phyloP scores from a whole-genome alignment of 352 stramenopile genomes.

The Phytophthora pinifolia region DNA sequence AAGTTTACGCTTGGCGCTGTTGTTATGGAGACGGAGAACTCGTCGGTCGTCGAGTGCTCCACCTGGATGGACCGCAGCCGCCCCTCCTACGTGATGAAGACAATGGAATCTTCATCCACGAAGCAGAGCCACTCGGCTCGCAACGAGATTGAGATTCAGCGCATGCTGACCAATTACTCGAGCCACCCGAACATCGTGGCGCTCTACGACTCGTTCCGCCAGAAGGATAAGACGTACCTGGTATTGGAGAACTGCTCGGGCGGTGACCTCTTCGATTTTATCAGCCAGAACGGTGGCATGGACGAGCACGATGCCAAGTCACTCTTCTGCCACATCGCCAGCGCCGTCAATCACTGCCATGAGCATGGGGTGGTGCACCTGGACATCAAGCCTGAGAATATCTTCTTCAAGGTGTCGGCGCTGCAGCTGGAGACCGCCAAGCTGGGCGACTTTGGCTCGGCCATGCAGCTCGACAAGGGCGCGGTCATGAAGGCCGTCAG shows the following conservation, averaged over 20 bases:
- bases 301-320: slow-evolving; percentile 48
- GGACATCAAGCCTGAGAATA: slow-evolving; percentile 82
- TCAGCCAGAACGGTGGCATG: slow-evolving; percentile 54
- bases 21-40: slow-evolving; percentile 55
- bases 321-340: slow-evolving; percentile 54
- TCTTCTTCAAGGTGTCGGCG: slow-evolving; percentile 65
- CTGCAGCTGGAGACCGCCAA: slow-evolving; percentile 56
- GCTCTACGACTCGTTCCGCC: slow-evolving; percentile 61
- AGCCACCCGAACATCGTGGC: slow-evolving; percentile 67
- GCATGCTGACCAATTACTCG: slow-evolving; percentile 69
- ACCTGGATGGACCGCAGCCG: slow-evolving; percentile 57
- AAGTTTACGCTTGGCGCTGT: slow-evolving; percentile 68
- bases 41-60: slow-evolving; percentile 62
- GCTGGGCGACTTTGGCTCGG: slow-evolving; percentile 73
- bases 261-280: slow-evolving; percentile 62
- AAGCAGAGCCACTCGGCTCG: slow-evolving; percentile 49
- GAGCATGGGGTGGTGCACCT: slow-evolving; percentile 65
- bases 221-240: slow-evolving; percentile 66
- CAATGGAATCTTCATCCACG: slow-evolving; percentile 47
- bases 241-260: slow-evolving; percentile 64
- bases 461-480: slow-evolving; percentile 43
- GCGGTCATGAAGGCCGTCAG: slow-evolving; percentile 43
- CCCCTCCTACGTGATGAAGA: slow-evolving; percentile 70
- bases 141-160: slow-evolving; percentile 67
- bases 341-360: slow-evolving; percentile 57